Evolutionary conservation across 2,329 filamentous ascomycete species (phyloP).

Genomic region (Xylariaceae sp.): DNA sequence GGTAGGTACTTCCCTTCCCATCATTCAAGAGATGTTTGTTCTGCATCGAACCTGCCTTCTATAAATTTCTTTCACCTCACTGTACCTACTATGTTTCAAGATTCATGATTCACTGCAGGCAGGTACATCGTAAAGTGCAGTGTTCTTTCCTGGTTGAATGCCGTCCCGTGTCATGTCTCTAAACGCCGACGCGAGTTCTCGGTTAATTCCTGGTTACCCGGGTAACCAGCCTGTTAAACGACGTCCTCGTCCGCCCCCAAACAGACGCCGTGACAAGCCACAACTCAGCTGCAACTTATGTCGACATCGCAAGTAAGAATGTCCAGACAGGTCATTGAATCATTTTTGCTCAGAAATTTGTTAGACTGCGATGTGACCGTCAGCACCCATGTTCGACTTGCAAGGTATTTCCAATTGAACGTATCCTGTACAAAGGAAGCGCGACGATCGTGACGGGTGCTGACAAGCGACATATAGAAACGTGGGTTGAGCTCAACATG

Average conservation of each 20-base stretch:
- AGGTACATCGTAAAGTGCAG: not conserved
- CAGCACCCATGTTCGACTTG: conserved; percentile 22
- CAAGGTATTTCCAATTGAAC: conserved; percentile 4
- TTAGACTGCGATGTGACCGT: conserved; percentile 22
- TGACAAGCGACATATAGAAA: conserved; percentile 13
- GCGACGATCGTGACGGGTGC: not conserved
- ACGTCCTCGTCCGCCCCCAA: conserved; percentile 21
- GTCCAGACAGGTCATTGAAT: not conserved
- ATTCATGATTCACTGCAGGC: not conserved
- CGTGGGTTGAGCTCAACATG: conserved; percentile 16
- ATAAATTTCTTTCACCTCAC: too few relatives aligned
- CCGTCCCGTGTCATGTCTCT: conserved; percentile 6
- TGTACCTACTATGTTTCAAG: too few relatives aligned
- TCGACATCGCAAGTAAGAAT: conserved; percentile 21
- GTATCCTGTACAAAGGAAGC: too few relatives aligned
- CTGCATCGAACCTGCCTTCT: too few relatives aligned
- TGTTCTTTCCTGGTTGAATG: not conserved
- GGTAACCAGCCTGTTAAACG: not conserved
- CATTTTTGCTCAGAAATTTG: conserved; percentile 1
- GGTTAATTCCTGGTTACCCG: not conserved
- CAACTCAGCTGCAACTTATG: conserved; percentile 23
- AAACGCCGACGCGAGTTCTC: conserved; percentile 7
- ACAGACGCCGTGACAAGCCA: conserved; percentile 24
- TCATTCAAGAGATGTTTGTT: too few relatives aligned
- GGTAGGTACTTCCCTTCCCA: too few relatives aligned